Conservation (phyloP, 805 yeast genomes). For the Pichia heedii region DNA sequence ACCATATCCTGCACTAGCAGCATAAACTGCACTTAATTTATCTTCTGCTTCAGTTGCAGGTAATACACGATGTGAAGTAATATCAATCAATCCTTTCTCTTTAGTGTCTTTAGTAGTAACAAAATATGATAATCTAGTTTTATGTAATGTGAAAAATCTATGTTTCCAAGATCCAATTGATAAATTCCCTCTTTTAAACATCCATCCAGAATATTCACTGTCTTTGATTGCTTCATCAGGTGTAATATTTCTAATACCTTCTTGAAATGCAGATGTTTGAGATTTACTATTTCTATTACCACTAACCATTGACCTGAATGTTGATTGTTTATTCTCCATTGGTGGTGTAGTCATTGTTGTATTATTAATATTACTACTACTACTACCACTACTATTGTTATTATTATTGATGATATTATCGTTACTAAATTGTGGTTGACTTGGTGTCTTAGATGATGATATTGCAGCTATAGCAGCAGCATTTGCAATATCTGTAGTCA, state of each 20-base stretch:
- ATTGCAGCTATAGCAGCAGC: conserved; percentile 12
- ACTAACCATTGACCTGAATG: conserved; percentile 34
- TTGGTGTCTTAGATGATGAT: neutral
- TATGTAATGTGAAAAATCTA: conserved; percentile 79
- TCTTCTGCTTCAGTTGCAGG: conserved; percentile 76
- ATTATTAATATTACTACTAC: neutral
- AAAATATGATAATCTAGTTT: conserved; percentile 87
- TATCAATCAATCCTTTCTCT: conserved; percentile 91
- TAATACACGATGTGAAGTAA: conserved; percentile 86
- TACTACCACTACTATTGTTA: neutral
- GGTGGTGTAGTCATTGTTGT: conserved; percentile 26
- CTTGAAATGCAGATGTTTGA: conserved; percentile 73
- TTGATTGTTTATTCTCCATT: conserved; percentile 29
- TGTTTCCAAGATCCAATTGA: conserved; percentile 89
- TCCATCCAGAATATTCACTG: conserved; percentile 86
- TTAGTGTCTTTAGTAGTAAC: conserved; percentile 65
- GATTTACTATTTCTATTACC: conserved; percentile 37
- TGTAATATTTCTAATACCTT: conserved; percentile 70
- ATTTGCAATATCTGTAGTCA: conserved; percentile 27
- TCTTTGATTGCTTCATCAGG: conserved; percentile 72
- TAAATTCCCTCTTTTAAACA: conserved; percentile 83
- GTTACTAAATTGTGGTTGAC: neutral
- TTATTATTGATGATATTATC: too few relatives aligned
- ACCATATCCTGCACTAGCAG: conserved; percentile 93
- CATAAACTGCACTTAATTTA: conserved; percentile 69